phyloP scores from a whole-genome alignment of 2,329 filamentous ascomycete species.

The Colletotrichum coccodes region DNA sequence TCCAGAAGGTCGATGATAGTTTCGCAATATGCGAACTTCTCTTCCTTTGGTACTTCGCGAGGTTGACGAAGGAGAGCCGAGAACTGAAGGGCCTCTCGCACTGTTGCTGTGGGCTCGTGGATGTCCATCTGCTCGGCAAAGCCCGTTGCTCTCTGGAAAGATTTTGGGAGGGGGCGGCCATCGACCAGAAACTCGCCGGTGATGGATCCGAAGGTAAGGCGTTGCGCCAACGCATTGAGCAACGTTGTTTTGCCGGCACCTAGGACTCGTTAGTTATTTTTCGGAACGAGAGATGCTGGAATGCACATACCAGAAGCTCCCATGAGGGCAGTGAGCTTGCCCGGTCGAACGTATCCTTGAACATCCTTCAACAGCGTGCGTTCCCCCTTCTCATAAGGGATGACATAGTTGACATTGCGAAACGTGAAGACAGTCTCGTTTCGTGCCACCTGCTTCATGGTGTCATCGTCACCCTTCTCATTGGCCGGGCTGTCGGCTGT shows the following conservation, averaged over 20 bases:
- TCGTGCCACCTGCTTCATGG: conserved; percentile 62
- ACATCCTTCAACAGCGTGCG: conserved; percentile 79
- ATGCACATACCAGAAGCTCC: conserved; percentile 56
- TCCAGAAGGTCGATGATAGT: conserved; percentile 76
- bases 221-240: conserved; percentile 78
- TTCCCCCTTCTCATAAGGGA: conserved; percentile 68
- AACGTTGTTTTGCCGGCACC: conserved; percentile 78
- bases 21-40: conserved; percentile 76
- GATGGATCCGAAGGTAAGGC: conserved; percentile 81
- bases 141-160: conserved; percentile 84
- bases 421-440: conserved; percentile 70
- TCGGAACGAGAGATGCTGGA: background rate
- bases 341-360: conserved; percentile 86
- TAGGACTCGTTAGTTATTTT: conserved; percentile 26
- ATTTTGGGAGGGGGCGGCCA: conserved; percentile 75
- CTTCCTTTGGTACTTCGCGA: conserved; percentile 62
- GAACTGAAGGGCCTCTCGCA: conserved; percentile 73
- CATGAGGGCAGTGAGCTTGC: conserved; percentile 84
- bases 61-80: conserved; percentile 73
- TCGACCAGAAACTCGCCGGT: conserved; percentile 84
- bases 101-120: conserved; percentile 73
- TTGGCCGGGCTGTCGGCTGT: conserved; percentile 34
- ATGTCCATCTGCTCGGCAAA: conserved; percentile 74
- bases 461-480: conserved; percentile 41
- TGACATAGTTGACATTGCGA: conserved; percentile 59